These are phyloP conservation scores for Tardiomyces digboiensis DNA, from an alignment of 1,139 yeast genomes.

Conservation along the genomic window DNA sequence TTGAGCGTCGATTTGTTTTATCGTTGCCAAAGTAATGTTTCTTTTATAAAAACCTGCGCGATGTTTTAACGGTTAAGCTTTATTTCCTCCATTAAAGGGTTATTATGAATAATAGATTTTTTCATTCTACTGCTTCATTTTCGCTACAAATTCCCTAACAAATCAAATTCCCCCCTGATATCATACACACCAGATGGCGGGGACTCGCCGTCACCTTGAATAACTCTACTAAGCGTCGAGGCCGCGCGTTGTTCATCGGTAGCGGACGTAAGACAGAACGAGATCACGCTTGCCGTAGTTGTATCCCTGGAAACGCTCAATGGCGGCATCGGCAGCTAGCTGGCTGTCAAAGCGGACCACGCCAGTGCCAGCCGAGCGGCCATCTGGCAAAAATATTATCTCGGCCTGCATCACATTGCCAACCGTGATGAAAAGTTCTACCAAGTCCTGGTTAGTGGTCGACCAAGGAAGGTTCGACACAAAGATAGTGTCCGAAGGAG, in stretches of 20 bases:
- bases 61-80: too few species aligned
- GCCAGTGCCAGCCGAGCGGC: conserved; percentile 75
- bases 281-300: conserved; percentile 78
- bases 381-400: conserved; percentile 53
- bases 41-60: too few species aligned
- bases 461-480: conserved; percentile 83
- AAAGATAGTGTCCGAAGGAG: conserved; percentile 50
- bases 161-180: neutral
- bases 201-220: conserved; percentile 7
- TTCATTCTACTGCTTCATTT: too few species aligned
- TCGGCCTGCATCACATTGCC: conserved; percentile 76
- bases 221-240: conserved; percentile 9
- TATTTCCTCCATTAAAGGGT: too few species aligned
- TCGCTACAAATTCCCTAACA: too few species aligned
- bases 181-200: neutral
- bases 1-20: conserved; percentile 71
- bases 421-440: conserved; percentile 78
- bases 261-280: conserved; percentile 46
- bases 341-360: conserved; percentile 68
- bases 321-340: conserved; percentile 66
- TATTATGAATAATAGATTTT: too few species aligned
- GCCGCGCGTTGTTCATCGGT: too few species aligned
- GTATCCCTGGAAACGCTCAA: conserved; percentile 65
- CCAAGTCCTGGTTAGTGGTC: conserved; percentile 76
- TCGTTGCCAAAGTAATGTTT: conserved; percentile 47